Conservation (phyloP, 768 basidiomycete genomes). For the Rubroboletus pulcherrimus region DNA sequence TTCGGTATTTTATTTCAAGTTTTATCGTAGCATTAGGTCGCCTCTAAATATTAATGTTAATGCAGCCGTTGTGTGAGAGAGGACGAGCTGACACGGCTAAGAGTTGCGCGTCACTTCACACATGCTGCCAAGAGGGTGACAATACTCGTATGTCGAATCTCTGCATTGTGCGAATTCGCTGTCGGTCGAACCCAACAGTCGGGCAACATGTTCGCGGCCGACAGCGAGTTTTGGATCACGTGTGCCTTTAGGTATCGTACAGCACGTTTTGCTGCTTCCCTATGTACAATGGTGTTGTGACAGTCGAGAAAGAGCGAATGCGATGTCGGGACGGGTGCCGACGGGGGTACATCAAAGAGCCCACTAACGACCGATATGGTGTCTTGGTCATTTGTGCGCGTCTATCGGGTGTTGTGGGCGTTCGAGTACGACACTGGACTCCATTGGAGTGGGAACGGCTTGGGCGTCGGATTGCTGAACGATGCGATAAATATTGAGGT, state of each 20-base stretch:
- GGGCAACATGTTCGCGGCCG: not conserved
- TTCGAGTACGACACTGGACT: not conserved
- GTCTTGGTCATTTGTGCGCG: not conserved
- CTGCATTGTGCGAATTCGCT: not conserved
- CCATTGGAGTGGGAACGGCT: too few relatives aligned
- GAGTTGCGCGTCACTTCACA: too few relatives aligned
- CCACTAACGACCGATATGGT: not conserved
- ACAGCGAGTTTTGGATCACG: not conserved
- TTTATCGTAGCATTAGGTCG: too few relatives aligned
- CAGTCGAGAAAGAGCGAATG: not conserved
- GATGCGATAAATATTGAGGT: too few relatives aligned
- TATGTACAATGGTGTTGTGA: not conserved
- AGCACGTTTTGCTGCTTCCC: not conserved
- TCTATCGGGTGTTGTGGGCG: not conserved
- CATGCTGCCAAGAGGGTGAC: too few relatives aligned
- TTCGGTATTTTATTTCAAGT: too few relatives aligned
- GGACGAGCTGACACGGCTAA: too few relatives aligned
- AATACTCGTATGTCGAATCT: not conserved
- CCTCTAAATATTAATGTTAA: too few relatives aligned
- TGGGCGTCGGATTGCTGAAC: too few relatives aligned
- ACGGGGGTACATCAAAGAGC: not conserved
- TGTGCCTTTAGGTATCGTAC: not conserved
- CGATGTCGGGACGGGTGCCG: not conserved
- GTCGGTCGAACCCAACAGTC: not conserved
- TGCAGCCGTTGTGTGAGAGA: too few relatives aligned